A percentile compares a stretch with the other conserved stretches of the same genome.
Evolutionary conservation across 208 protist species (phyloP).

Genomic region (Strigomonas culicis): DNA sequence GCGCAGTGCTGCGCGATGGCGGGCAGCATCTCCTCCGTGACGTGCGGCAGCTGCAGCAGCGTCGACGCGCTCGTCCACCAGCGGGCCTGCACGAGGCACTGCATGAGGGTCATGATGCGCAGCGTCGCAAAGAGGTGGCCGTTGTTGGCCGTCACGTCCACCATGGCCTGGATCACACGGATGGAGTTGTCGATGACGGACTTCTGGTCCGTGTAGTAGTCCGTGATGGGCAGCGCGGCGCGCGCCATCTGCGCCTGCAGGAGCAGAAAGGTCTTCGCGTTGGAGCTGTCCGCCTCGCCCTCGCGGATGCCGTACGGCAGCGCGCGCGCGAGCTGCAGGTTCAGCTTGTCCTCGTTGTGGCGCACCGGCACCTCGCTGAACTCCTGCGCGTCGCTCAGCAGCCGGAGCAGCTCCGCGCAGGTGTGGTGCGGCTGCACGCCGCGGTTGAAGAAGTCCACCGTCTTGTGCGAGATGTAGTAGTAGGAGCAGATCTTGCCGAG

Average conservation of each 20-base stretch:
- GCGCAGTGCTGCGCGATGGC: constrained; percentile 43
- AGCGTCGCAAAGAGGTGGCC: constrained; percentile 90
- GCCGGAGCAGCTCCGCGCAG: constrained; percentile 70
- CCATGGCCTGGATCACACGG: constrained; percentile 95
- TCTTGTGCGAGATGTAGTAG: constrained; percentile 98
- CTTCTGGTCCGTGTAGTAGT: constrained; percentile 98
- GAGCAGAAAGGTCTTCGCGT: constrained; percentile 97
- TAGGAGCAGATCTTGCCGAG: constrained; percentile 97
- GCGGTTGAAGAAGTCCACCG: constrained; percentile 89
- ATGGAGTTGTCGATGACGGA: constrained; percentile 97
- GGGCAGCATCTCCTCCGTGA: constrained; percentile 69
- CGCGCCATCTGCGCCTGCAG: constrained; percentile 97
- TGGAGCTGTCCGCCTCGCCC: constrained; percentile 81
- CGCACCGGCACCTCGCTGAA: constrained; percentile 96
- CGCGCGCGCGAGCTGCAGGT: constrained; percentile 76
- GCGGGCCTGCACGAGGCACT: constrained; percentile 94
- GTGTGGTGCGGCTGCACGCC: constrained; percentile 53
- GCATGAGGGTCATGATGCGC: constrained; percentile 90
- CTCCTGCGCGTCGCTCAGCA: constrained; percentile 93
- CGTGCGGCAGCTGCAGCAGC: constrained; percentile 86
- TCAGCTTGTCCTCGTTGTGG: constrained; percentile 99
- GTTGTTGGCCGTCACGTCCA: constrained; percentile 94
- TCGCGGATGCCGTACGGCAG: constrained; percentile 72
- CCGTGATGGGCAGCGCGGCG: constrained; percentile 92
- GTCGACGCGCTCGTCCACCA: constrained; percentile 81